These are phyloP conservation scores for Piper betle DNA, from an alignment of 164 flowering plant genomes.

Conservation along the genomic window DNA sequence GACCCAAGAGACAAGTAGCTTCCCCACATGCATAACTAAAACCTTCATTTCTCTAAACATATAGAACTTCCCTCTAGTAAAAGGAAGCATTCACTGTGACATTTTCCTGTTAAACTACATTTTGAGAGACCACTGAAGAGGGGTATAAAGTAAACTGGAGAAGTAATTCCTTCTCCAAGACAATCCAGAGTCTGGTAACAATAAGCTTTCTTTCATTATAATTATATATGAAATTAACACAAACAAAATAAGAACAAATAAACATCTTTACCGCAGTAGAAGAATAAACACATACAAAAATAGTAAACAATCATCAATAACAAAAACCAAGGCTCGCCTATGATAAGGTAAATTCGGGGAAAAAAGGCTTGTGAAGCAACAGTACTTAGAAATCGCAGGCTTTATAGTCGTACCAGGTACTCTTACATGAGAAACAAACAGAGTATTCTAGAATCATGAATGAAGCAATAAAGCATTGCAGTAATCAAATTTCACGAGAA, in stretches of 20 bases:
- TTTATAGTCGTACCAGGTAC: neutral
- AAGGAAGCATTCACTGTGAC: too few relatives aligned
- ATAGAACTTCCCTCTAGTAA: neutral
- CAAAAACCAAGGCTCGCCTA: neutral
- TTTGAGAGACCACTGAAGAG: slow-evolving; percentile 46
- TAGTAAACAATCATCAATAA: neutral
- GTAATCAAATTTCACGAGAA: too few relatives aligned
- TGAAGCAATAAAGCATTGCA: too few relatives aligned
- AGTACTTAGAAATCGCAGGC: neutral
- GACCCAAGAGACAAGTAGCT: neutral
- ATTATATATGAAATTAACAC: neutral
- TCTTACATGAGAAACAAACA: too few relatives aligned
- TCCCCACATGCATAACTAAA: neutral
- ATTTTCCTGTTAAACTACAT: slow-evolving; percentile 28
- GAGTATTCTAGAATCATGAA: too few relatives aligned
- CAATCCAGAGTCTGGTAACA: slow-evolving; percentile 55
- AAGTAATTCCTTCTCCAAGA: slow-evolving; percentile 16
- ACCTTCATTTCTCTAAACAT: neutral
- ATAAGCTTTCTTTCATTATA: neutral
- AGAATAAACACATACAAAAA: neutral
- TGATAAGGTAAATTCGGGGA: neutral
- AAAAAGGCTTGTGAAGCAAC: neutral
- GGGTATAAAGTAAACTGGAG: slow-evolving; percentile 36
- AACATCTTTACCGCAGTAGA: neutral
- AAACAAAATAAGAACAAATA: neutral